phyloP scores from a whole-genome alignment of 805 yeast genomes.

The Yueomyces sinensis region DNA sequence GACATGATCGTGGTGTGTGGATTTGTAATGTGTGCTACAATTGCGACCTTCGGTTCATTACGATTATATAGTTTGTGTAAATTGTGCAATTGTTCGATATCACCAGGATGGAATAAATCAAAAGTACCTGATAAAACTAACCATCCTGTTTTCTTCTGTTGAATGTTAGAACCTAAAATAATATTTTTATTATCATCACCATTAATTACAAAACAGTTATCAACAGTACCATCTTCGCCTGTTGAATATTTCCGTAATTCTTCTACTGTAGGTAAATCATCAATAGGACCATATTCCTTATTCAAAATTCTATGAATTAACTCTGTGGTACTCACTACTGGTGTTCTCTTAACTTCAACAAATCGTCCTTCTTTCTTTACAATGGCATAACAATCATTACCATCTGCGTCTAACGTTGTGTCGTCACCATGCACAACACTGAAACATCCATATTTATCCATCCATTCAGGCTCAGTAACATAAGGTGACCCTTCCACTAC shows the following conservation, averaged over 20 bases:
- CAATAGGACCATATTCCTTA: conserved; percentile 4
- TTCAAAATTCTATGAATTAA: conserved; percentile 75
- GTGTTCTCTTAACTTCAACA: conserved; percentile 85
- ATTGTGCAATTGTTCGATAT: conserved; percentile 55
- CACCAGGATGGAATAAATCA: conserved; percentile 90
- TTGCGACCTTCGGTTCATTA: background rate
- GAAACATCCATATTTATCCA: conserved; percentile 62
- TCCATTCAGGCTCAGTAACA: conserved; percentile 66
- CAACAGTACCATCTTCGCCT: conserved; percentile 42
- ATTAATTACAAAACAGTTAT: conserved; percentile 45
- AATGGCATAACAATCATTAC: conserved; percentile 79
- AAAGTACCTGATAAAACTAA: conserved; percentile 48
- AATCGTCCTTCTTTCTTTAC: conserved; percentile 81
- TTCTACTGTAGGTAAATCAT: conserved; percentile 5
- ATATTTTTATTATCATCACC: conserved; percentile 25
- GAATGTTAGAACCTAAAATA: conserved; percentile 5
- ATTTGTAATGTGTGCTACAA: background rate
- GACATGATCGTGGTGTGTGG: conserved; percentile 53
- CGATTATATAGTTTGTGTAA: conserved; percentile 16
- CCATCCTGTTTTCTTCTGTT: background rate
- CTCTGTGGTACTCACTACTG: conserved; percentile 90
- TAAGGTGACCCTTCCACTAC: conserved; percentile 78
- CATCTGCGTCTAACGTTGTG: conserved; percentile 90
- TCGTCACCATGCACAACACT: conserved; percentile 99
- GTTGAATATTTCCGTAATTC: conserved; percentile 41